Conservation (phyloP, 345 rosid species). For the Moricandia moricandioides region DNA sequence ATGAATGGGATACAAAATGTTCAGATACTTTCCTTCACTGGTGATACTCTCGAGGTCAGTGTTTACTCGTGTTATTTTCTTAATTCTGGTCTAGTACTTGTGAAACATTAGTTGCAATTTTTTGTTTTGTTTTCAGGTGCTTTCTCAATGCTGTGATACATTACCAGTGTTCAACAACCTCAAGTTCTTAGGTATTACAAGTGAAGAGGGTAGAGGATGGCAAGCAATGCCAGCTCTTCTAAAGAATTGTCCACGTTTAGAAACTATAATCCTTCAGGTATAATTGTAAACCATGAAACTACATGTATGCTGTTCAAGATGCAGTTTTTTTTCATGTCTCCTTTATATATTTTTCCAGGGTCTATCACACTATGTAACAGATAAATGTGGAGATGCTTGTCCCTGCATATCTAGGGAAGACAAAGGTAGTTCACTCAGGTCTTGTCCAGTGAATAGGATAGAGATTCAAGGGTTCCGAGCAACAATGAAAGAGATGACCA, state of each 20-base stretch:
- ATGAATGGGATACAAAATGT: slow-evolving; percentile 10
- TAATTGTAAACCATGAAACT: neutral
- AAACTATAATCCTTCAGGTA: neutral
- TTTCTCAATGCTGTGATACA: neutral
- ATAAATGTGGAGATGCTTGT: slow-evolving; percentile 11
- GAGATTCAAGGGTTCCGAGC: neutral
- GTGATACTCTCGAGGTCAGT: slow-evolving; percentile 10
- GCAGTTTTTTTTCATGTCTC: neutral
- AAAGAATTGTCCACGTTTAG: neutral
- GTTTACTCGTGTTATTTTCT: neutral
- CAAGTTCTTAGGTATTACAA: neutral
- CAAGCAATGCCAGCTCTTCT: slow-evolving; percentile 15
- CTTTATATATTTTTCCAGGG: neutral
- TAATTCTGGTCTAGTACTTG: neutral
- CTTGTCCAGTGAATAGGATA: slow-evolving; percentile 6
- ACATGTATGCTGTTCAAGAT: neutral
- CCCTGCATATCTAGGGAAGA: slow-evolving; percentile 1
- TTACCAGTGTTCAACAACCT: slow-evolving; percentile 9
- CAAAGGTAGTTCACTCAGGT: neutral
- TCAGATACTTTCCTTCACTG: neutral
- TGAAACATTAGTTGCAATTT: neutral
- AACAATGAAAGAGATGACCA: neutral
- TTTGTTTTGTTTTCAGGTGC: neutral
- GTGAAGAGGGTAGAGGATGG: neutral
- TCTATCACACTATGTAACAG: neutral